Evolutionary conservation across 768 basidiomycete genomes (phyloP).

Genomic region (Leccinum uliginosum): DNA sequence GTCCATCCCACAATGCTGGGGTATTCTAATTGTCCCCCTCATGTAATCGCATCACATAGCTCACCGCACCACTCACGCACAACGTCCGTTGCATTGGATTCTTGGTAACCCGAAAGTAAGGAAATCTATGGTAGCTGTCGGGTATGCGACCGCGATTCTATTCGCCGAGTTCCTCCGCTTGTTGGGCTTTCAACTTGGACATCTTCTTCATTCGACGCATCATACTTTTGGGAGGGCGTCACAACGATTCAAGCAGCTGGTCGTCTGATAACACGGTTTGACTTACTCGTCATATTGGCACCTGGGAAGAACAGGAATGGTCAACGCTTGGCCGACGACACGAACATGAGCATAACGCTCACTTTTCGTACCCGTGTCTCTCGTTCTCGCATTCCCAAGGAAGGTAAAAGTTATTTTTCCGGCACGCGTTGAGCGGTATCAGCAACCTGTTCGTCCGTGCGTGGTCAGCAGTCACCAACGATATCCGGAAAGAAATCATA

Average conservation of each 20-base stretch:
- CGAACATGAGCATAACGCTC: constrained; percentile 19
- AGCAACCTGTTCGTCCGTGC: constrained; percentile 51
- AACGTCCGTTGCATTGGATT: neutral
- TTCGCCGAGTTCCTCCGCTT: constrained; percentile 36
- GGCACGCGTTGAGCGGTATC: constrained; percentile 84
- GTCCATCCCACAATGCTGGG: neutral
- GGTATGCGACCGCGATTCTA: constrained; percentile 21
- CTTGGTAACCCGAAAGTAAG: neutral
- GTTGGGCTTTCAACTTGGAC: constrained; percentile 60
- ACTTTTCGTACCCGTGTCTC: constrained; percentile 84
- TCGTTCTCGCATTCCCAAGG: constrained; percentile 96
- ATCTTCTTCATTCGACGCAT: constrained; percentile 85
- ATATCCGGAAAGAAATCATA: constrained; percentile 38
- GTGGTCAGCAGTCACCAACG: neutral
- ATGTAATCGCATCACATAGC: constrained; percentile 7
- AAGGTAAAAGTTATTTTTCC: constrained; percentile 69
- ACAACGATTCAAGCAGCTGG: neutral
- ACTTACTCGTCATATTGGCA: constrained; percentile 95
- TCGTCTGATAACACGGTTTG: neutral
- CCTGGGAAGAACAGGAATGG: constrained; percentile 36
- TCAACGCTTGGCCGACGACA: constrained; percentile 5
- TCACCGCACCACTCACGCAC: constrained; percentile 18
- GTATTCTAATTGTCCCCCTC: constrained; percentile 6
- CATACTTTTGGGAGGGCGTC: constrained; percentile 46
- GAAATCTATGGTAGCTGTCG: constrained; percentile 11